Conservation (phyloP, 345 rosid species). For the Linum lewisii region DNA sequence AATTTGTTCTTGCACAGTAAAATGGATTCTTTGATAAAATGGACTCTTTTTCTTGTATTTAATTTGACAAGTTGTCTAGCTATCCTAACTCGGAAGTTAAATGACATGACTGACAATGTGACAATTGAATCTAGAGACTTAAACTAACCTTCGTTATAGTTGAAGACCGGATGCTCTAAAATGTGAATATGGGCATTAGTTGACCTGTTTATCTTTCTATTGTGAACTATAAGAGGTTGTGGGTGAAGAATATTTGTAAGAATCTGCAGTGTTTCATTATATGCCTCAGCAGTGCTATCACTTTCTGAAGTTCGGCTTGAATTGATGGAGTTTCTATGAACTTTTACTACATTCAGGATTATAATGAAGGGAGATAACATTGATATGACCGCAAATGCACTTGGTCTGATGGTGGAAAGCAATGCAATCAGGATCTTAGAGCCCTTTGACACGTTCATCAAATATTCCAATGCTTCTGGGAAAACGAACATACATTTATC, state of each 20-base stretch:
- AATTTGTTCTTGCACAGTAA: too few relatives aligned
- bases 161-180: neutral
- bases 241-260: neutral
- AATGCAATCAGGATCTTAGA: conserved; percentile 89
- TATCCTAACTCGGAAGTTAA: neutral
- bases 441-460: conserved; percentile 76
- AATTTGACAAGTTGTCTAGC: neutral
- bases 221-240: neutral
- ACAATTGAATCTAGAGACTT: neutral
- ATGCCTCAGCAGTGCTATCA: neutral
- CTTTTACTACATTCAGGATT: conserved; percentile 43
- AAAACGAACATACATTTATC: conserved; percentile 63
- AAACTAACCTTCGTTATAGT: neutral
- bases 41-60: neutral
- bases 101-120: neutral
- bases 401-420: conserved; percentile 94
- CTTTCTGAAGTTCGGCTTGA: neutral
- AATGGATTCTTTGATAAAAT: too few relatives aligned
- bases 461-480: conserved; percentile 85
- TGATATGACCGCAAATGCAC: conserved; percentile 70
- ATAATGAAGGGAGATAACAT: conserved; percentile 57
- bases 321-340: conserved; percentile 1
- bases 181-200: neutral
- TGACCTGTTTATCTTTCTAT: neutral
- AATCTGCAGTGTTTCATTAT: too few relatives aligned